Base-by-base conservation (phyloP, 371 early-diverging fungal species). In the Mycotypha africana region DNA sequence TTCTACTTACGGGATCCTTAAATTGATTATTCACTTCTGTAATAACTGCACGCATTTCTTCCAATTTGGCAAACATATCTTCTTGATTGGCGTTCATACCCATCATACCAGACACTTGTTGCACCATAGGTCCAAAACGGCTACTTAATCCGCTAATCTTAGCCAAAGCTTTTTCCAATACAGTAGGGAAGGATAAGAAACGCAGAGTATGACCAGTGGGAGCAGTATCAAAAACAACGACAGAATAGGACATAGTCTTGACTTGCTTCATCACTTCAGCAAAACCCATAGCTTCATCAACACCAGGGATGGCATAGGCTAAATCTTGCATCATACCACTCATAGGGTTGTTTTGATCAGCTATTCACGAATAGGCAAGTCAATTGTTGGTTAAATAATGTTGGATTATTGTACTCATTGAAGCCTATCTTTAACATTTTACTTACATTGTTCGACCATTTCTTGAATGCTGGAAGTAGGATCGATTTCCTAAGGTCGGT, bases 141-240 rank as follows among this genome's bases (percentile, higher is more conserved):
- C 93, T 91, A 46, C 92, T 88, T 17, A 97, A 71, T 58, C 92
- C 87, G 41, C 89, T 83, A 38, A 98, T 84, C 74, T 97, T 97
- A 32, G 88, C 90, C 45, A 98, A 70, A 10, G 95, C 97, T 74
- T 98, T 97, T 52, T 96, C 96, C 39, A 98, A 63, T 2, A 96
- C 93, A 24, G 85, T 85, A 1, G 98, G 97, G 83, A 98, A 96
- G 19, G 95, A 94, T 47, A 98, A 72, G 79, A 98, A 98, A 34
- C 98, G 91, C 42, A 98, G 86, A 3, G 98, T 98, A 63, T 98
- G 98, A n/a, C 98, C 98, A 11, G 98, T 98, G 11, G 98, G 98
- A 5, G 98, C 98, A 25, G 98, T 98, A 76, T 98, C 98, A 71
- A 98, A 98, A 20, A 98, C 94, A 44, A 98, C 91, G 23, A 89